phyloP scores from a whole-genome alignment of 139 green algal species.

The Marvania coccoides region DNA sequence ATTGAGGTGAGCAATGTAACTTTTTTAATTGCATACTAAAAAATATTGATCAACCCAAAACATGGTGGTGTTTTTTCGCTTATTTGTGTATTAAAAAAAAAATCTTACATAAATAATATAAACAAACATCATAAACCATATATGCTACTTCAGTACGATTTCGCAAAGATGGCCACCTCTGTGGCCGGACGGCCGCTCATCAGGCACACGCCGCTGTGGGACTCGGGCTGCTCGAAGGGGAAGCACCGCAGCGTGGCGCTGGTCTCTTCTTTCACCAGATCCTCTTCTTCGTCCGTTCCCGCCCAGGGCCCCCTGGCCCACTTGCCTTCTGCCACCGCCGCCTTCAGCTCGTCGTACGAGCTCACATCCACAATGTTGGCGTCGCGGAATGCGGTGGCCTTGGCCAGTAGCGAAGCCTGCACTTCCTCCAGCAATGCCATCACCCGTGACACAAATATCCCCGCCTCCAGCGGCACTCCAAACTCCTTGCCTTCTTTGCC shows the following conservation, averaged over 20 bases:
- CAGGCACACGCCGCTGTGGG: conserved; percentile 56
- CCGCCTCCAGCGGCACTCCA: conserved; percentile 66
- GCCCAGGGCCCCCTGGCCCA: conserved; percentile 89
- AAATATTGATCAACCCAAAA: too few species aligned
- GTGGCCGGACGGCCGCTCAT: conserved; percentile 61
- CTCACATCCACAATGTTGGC: conserved; percentile 91
- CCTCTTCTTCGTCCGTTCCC: conserved; percentile 77
- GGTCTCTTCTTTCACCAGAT: conserved; percentile 91
- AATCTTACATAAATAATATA: background rate
- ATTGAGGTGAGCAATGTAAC: too few species aligned
- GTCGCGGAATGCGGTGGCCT: conserved; percentile 83
- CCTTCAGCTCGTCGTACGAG: conserved; percentile 88
- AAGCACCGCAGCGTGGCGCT: conserved; percentile 89
- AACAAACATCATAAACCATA: too few species aligned
- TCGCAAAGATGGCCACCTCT: conserved; percentile 94
- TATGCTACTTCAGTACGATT: conserved; percentile 84
- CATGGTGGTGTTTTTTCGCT: too few species aligned
- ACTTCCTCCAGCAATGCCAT: conserved; percentile 44
- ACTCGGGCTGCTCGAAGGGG: conserved; percentile 82
- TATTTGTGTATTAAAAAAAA: too few species aligned
- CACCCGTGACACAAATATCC: conserved; percentile 47
- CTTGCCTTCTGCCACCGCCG: conserved; percentile 67
- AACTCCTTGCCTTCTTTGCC: conserved; percentile 96
- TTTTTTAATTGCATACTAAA: too few species aligned
- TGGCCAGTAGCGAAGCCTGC: conserved; percentile 49